Percentiles rank a stretch among this genome's conserved stretches.
Conservation (phyloP, 495 filamentous ascomycete species). For the Viridothelium virens region DNA sequence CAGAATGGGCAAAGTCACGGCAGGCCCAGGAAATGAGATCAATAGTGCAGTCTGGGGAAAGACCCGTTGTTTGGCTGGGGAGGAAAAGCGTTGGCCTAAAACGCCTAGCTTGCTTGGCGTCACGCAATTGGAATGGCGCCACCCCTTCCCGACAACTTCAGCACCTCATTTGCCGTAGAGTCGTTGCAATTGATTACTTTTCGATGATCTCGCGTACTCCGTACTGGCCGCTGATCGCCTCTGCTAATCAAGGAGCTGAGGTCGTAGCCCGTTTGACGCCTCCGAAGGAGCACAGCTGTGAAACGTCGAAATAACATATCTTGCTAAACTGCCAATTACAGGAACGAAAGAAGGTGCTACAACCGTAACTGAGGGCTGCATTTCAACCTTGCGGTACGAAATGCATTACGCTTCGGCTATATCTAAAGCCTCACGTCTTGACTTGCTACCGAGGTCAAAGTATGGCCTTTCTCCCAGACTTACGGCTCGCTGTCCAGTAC, state of each 20-base stretch:
- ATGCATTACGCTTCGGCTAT: not conserved
- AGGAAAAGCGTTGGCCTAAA: not conserved
- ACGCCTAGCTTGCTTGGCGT: not conserved
- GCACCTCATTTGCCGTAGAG: not conserved
- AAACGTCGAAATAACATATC: not conserved
- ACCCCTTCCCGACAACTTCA: not conserved
- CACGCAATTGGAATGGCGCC: not conserved
- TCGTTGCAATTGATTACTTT: too few relatives aligned
- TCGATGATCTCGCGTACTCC: too few relatives aligned
- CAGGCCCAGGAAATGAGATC: constrained; percentile 2
- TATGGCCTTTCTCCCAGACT: constrained; percentile 65
- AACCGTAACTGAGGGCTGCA: too few relatives aligned
- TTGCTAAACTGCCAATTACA: not conserved
- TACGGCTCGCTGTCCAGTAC: constrained; percentile 55
- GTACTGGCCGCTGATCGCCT: too few relatives aligned
- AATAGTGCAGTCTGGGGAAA: constrained; percentile 9
- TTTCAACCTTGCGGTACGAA: too few relatives aligned
- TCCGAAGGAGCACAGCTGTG: too few relatives aligned
- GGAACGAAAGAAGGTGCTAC: too few relatives aligned
- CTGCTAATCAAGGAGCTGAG: too few relatives aligned
- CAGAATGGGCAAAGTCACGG: not conserved
- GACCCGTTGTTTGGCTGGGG: constrained; percentile 11
- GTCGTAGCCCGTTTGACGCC: too few relatives aligned
- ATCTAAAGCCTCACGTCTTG: constrained; percentile 21
- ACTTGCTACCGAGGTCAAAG: constrained; percentile 42